Base-by-base conservation (phyloP, 192 early-diverging fungal genomes). In the Pecoramyces ruminantium region DNA sequence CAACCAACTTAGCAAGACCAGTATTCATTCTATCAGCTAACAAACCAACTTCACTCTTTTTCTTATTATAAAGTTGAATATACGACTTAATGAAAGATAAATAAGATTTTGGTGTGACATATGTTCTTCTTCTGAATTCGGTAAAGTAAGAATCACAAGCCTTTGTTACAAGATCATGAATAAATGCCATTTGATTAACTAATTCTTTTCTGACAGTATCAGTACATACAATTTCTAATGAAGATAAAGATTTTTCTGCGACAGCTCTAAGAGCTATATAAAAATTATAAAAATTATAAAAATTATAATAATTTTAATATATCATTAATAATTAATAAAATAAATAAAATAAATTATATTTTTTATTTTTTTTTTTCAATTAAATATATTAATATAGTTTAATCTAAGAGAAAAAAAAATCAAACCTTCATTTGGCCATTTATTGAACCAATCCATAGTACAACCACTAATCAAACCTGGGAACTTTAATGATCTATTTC, bases 371-470 rank as follows among this genome's bases (percentile, higher is more conserved):
- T n/a, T n/a, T n/a, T n/a, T n/a, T n/a, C n/a, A n/a, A n/a, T n/a
- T n/a, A n/a, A n/a, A n/a, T n/a, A n/a, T n/a, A n/a, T n/a, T n/a
- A n/a, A n/a, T n/a, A n/a, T n/a, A n/a, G n/a, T n/a, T n/a, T n/a
- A n/a, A n/a, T n/a, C n/a, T n/a, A n/a, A n/a, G n/a, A n/a, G 11
- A 78, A 78, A 18, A 30, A 30, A 88, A 88, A 9, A 86, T 80
- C 30, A 89, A 77, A 21, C 87, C 89, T 80, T 91, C 87, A 34
- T 87, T 85, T 9, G 90, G 90, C 90, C 90, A 91, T 29, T 87
- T 84, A 9, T 84, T 91, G 84, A 91, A 89, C 90, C 89, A 90
- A 82, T 89, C 89, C 87, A 91, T 91, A 28, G 89, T 91, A 83
- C 89, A 91, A 34, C 89, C 90, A 40, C 84, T 85, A 58, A 91